Percentiles rank a stretch among this genome's conserved stretches.
Evolutionary conservation across 2,329 filamentous ascomycete genomes (phyloP).

Genomic region (Coniochaeta ligniaria): DNA sequence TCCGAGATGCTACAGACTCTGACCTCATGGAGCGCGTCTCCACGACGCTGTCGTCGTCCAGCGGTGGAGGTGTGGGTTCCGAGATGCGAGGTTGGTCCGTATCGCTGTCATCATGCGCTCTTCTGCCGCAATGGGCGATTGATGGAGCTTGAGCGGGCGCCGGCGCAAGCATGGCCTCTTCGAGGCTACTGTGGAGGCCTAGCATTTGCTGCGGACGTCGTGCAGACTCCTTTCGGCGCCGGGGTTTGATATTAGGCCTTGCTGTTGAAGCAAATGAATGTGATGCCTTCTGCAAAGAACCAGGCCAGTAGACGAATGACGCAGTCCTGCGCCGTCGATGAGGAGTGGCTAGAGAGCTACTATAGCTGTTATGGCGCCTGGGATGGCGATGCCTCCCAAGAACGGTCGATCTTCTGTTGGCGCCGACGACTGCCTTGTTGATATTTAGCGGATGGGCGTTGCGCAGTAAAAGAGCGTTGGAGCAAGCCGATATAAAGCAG

Average conservation of each 20-base stretch:
- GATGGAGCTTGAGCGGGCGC: constrained; percentile 6
- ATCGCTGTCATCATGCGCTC: constrained; percentile 4
- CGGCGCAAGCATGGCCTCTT: constrained; percentile 12
- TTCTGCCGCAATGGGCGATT: constrained; percentile 5
- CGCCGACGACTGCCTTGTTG: constrained; percentile 33
- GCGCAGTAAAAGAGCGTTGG: constrained; percentile 34
- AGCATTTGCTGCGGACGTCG: constrained; percentile 9
- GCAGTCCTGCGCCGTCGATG: constrained; percentile 16
- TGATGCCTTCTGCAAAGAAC: constrained; percentile 13
- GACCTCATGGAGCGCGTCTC: constrained; percentile 42
- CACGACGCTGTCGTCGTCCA: constrained; percentile 25
- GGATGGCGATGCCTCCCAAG: constrained; percentile 16
- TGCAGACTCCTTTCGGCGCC: constrained; percentile 4
- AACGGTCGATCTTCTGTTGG: constrained; percentile 29
- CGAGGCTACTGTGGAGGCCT: constrained; percentile 14
- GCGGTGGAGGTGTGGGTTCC: constrained; percentile 23
- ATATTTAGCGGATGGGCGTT: constrained; percentile 32
- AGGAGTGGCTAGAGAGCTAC: constrained; percentile 6
- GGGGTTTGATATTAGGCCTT: constrained; percentile 1
- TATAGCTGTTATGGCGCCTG: constrained; percentile 8
- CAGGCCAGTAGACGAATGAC: constrained; percentile 11
- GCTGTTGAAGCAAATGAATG: constrained; percentile 7
- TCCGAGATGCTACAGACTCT: constrained; percentile 44
- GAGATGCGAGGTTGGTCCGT: constrained; percentile 20
- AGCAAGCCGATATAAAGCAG: constrained; percentile 38